Conservation (phyloP, 768 basidiomycete genomes). For the Terana coerulea region DNA sequence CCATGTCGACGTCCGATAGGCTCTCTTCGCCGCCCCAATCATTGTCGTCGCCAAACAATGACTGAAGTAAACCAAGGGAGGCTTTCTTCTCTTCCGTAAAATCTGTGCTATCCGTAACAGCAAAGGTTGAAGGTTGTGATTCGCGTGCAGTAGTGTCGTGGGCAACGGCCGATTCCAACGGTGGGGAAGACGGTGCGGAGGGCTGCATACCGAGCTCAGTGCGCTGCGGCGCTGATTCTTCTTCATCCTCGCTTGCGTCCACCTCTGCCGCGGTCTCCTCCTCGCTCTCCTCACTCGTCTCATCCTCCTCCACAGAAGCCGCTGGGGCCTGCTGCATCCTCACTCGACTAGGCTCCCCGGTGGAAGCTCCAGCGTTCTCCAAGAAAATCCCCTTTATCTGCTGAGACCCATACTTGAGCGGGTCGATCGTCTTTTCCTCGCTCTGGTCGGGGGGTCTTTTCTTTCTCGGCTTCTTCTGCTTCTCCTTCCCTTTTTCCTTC, state of each 20-base stretch:
- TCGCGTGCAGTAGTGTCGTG: no score
- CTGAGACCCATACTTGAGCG: slow-evolving; percentile 63
- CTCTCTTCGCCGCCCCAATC: slow-evolving; percentile 61
- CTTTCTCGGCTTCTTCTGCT: slow-evolving; percentile 36
- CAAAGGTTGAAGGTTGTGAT: background rate
- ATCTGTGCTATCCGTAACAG: slow-evolving; percentile 17
- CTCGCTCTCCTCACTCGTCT: slow-evolving; percentile 13
- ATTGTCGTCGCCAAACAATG: slow-evolving; percentile 44
- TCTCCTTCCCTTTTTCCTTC: slow-evolving; percentile 12
- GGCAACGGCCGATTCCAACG: slow-evolving; percentile 20
- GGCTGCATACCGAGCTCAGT: no score
- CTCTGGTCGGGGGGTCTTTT: slow-evolving; percentile 57
- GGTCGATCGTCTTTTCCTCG: slow-evolving; percentile 64
- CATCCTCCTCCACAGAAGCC: slow-evolving; percentile 9
- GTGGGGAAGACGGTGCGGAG: slow-evolving; percentile 19
- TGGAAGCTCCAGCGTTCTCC: slow-evolving; percentile 23
- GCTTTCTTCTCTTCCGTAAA: slow-evolving; percentile 42
- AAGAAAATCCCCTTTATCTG: slow-evolving; percentile 71
- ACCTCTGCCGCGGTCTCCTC: slow-evolving; percentile 9
- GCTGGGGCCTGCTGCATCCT: background rate
- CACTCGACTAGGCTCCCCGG: background rate
- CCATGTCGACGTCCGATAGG: slow-evolving; percentile 53
- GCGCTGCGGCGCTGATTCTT: no score
- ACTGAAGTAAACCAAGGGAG: slow-evolving; percentile 44
- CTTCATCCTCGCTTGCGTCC: slow-evolving; percentile 2